Evolutionary conservation across 495 filamentous ascomycete genomes (phyloP).

Genomic region (Apodospora peruviana): DNA sequence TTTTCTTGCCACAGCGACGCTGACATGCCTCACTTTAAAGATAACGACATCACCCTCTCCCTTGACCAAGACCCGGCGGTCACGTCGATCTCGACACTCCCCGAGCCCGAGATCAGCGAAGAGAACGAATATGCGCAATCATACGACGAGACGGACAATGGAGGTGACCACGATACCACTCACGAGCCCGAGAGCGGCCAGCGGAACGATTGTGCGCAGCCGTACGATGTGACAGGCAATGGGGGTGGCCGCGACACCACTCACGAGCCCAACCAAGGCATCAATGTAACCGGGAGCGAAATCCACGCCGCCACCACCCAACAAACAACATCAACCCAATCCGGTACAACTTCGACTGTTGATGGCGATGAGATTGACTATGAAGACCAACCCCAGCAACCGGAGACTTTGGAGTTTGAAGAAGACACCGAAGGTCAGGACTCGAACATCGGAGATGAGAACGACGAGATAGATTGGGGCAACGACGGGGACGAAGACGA

Average conservation of each 20-base stretch:
- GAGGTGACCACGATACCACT: conserved; percentile 4
- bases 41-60: conserved; percentile 12
- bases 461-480: conserved; percentile 42
- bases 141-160: conserved; percentile 7
- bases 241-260: too few species aligned
- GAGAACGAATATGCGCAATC: too few species aligned
- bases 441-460: background rate
- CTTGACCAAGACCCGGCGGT: too few species aligned
- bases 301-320: background rate
- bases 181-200: too few species aligned
- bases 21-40: conserved; percentile 16
- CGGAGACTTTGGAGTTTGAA: conserved; percentile 4
- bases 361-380: conserved; percentile 46
- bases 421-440: conserved; percentile 5
- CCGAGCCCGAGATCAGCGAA: too few species aligned
- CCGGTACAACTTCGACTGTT: conserved; percentile 37
- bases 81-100: too few species aligned
- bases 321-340: conserved; percentile 18
- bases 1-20: conserved; percentile 11
- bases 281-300: background rate
- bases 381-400: background rate
- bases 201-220: too few species aligned
- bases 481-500: conserved; percentile 33
- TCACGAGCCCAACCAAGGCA: too few species aligned
- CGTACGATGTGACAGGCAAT: too few species aligned